Evolutionary conservation across 2,329 filamentous ascomycete species (phyloP).

Genomic region (Stachybotrys chartarum): DNA sequence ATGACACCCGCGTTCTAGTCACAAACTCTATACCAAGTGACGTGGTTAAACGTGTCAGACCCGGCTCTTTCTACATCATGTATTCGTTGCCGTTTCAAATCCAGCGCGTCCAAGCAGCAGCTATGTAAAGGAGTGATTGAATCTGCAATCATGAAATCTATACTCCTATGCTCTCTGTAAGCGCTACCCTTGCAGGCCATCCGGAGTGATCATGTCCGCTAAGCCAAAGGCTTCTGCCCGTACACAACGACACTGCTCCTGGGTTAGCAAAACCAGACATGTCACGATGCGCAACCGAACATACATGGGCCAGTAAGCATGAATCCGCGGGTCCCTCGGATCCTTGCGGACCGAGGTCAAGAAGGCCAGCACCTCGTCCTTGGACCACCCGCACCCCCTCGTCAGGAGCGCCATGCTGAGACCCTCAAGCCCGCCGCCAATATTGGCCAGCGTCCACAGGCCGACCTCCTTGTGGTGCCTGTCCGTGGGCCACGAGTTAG

Average conservation of each 20-base stretch:
- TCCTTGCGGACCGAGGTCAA: neutral
- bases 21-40: too few species aligned
- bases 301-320: neutral
- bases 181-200: too few species aligned
- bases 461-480: conserved; percentile 9
- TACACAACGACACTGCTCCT: neutral
- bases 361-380: neutral
- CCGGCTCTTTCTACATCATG: too few species aligned
- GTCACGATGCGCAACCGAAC: neutral
- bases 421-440: conserved; percentile 9
- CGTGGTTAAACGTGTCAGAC: too few species aligned
- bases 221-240: neutral
- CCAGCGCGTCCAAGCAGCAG: too few species aligned
- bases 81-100: too few species aligned
- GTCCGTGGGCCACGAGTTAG: conserved; percentile 11
- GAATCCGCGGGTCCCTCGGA: neutral
- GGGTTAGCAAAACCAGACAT: neutral
- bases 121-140: too few species aligned
- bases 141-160: too few species aligned
- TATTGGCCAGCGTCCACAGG: conserved; percentile 8
- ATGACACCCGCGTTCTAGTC: too few species aligned
- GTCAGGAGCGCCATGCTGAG: conserved; percentile 11
- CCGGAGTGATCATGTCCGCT: neutral
- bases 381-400: conserved; percentile 9
- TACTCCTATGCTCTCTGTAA: too few species aligned